These are phyloP conservation scores for Xylaria sp. DNA, from an alignment of 2,329 filamentous ascomycete species.

Conservation along the genomic window DNA sequence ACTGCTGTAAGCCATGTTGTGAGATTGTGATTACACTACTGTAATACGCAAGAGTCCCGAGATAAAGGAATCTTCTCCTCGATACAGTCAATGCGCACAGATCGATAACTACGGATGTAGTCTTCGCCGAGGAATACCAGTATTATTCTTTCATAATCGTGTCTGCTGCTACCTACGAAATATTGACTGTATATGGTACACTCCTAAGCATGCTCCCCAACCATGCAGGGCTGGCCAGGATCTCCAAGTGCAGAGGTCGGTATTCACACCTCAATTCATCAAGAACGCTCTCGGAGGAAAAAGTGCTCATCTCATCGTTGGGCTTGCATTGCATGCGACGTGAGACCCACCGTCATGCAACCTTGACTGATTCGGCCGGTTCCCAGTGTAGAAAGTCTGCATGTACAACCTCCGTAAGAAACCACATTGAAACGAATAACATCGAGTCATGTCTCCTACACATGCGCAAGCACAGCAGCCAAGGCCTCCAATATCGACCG, in stretches of 20 bases:
- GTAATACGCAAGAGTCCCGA: neutral
- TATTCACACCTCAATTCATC: neutral
- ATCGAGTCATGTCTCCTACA: conserved; percentile 20
- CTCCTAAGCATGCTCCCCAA: neutral
- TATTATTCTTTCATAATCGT: neutral
- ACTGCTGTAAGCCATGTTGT: neutral
- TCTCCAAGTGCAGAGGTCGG: neutral
- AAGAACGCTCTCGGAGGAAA: conserved; percentile 9
- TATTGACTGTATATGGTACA: neutral
- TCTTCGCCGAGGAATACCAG: conserved; percentile 12
- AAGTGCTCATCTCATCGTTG: conserved; percentile 28
- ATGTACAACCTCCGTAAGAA: conserved; percentile 13
- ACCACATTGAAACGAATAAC: conserved; percentile 14
- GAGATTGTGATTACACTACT: conserved; percentile 5
- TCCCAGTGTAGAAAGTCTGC: conserved; percentile 16
- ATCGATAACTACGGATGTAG: neutral
- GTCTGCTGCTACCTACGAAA: neutral
- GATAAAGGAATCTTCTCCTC: neutral
- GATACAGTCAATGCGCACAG: conserved; percentile 1
- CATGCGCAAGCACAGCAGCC: neutral
- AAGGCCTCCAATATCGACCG: conserved; percentile 12
- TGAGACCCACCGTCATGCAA: conserved; percentile 18
- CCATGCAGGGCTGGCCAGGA: neutral
- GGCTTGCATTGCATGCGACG: conserved; percentile 21
- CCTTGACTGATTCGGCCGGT: conserved; percentile 16